phyloP scores from a whole-genome alignment of 768 basidiomycete species.

The Collybia sordida region DNA sequence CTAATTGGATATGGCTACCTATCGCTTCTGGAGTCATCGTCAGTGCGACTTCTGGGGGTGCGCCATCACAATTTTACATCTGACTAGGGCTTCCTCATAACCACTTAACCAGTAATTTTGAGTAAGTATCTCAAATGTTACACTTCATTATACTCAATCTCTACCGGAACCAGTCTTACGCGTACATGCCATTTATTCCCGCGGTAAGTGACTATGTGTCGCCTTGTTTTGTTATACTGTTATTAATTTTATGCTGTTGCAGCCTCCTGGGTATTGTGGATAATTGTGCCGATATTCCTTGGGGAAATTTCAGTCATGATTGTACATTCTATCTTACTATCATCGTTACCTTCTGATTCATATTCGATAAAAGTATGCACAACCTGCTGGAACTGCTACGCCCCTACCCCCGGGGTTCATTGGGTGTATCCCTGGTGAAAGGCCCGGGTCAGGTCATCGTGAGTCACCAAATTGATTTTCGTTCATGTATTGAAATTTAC shows the following conservation, averaged over 20 bases:
- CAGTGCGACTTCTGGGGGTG: not conserved
- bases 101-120: no score
- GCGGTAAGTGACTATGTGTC: not conserved
- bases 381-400: not conserved
- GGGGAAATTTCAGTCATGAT: conserved; percentile 1
- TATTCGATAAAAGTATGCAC: not conserved
- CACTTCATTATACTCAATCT: no score
- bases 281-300: not conserved
- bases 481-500: not conserved
- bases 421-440: not conserved
- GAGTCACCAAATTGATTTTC: not conserved
- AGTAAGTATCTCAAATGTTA: no score
- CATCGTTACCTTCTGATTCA: no score
- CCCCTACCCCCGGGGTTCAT: not conserved
- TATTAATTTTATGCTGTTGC: not conserved
- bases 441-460: not conserved
- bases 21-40: not conserved
- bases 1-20: not conserved
- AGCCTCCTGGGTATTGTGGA: not conserved
- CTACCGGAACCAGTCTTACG: not conserved
- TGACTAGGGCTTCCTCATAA: no score
- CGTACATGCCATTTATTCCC: not conserved
- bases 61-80: not conserved
- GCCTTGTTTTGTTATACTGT: not conserved
- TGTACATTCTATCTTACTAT: not conserved